Evolutionary conservation across 768 basidiomycete genomes (phyloP).

Genomic region (Boletus tomentosulus): DNA sequence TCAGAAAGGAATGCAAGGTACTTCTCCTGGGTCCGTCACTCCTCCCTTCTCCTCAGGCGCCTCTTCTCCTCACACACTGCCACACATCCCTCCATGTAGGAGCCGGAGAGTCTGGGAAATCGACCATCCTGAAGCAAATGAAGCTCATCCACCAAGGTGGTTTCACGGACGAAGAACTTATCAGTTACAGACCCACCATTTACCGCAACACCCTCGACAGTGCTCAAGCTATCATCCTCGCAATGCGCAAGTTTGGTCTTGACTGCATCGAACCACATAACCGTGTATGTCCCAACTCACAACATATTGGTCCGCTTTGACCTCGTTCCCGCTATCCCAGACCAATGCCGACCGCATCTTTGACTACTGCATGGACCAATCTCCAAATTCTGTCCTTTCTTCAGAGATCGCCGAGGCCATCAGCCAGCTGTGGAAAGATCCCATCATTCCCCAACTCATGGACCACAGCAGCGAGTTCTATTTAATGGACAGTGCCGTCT

Average conservation of each 20-base stretch:
- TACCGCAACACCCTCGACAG: slow-evolving; percentile 87
- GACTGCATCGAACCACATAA: slow-evolving; percentile 70
- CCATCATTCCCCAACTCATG: slow-evolving; percentile 49
- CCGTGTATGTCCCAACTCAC: slow-evolving; percentile 30
- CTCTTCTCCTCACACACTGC: not conserved
- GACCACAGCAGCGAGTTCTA: slow-evolving; percentile 76
- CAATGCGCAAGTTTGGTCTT: slow-evolving; percentile 81
- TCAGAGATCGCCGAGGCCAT: slow-evolving; percentile 67
- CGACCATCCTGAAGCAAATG: slow-evolving; percentile 98
- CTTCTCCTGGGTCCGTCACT: slow-evolving; percentile 71
- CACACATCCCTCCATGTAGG: slow-evolving; percentile 42
- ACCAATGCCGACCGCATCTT: not conserved
- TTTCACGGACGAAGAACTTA: slow-evolving; percentile 73
- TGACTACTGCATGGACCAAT: slow-evolving; percentile 16
- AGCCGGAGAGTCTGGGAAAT: slow-evolving; percentile 92
- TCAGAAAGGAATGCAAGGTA: slow-evolving; percentile 69
- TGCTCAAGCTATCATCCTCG: slow-evolving; percentile 78
- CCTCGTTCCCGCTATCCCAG: slow-evolving; percentile 24
- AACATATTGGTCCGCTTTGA: too few species aligned
- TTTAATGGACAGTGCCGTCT: slow-evolving; percentile 88
- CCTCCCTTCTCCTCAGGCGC: slow-evolving; percentile 2
- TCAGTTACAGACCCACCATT: slow-evolving; percentile 71
- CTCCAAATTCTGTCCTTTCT: slow-evolving; percentile 46
- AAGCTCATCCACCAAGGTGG: slow-evolving; percentile 96
- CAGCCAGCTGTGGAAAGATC: slow-evolving; percentile 65